Evolutionary conservation across 768 basidiomycete genomes (phyloP), one percentile per base, ranked within the genome.

Genomic region (Phylloporus sp.): DNA sequence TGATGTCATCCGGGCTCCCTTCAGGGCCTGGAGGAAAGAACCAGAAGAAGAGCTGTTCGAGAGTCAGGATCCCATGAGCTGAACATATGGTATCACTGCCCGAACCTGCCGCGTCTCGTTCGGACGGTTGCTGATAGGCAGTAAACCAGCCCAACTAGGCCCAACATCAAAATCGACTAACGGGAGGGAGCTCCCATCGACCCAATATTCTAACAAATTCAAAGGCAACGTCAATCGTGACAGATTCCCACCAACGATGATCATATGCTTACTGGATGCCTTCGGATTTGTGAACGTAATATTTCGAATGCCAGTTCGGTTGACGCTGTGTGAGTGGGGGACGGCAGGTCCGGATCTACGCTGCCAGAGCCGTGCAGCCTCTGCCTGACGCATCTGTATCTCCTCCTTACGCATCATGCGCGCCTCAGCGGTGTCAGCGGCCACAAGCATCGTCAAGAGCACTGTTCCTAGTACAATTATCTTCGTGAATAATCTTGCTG

Each of bases 11-110:
- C 5, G 78, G 62, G 56, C 81, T 85, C 20, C 86, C 88, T 58
- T 81, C 71, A 0, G 85, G 84, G 4, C 85, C 86, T 2, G 87
- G 85, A 48, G 88, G 88, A 73, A 88, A 89, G 69, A 88, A 85
- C 87, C 88, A 89, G 71, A 90, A 90, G 73, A 85, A 90, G 15
- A 88, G 76, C 85, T 89, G 47, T 0, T 28, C 12, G n/a, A n/a
- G 9, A 11, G 15, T 50, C 27, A 45, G 16, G 16, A 28, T 47
- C 4, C 20, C 20, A 2, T 10, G 10, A 40, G 6, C 2, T 2
- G 7, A 2, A 22, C 18, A 16, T 5, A n/a, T n/a, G 6, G 16
- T 15, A 32, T n/a, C 23, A 7, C 5, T 5, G 26, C 38, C 20
- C 42, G 18, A 18, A 84, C 85, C 77, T 88, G 75, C 38, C 86